Conservation (phyloP, 495 filamentous ascomycete species). For the Penicillium ochrochloron region DNA sequence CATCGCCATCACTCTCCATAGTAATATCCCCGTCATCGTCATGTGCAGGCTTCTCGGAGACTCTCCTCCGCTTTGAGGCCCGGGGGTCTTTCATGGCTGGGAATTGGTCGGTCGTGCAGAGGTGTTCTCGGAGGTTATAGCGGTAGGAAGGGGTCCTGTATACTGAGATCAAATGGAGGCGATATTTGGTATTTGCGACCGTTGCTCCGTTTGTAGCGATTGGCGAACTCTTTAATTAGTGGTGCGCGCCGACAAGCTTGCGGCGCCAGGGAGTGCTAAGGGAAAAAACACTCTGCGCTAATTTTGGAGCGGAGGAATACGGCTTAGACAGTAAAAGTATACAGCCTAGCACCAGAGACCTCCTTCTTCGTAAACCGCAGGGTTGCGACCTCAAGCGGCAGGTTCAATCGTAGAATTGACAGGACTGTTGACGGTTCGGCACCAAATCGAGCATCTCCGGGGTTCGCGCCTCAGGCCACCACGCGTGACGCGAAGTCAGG, state of each 20-base stretch:
- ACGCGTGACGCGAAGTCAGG: constrained; percentile 44
- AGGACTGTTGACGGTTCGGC: constrained; percentile 19
- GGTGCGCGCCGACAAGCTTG: constrained; percentile 11
- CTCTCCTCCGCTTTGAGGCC: constrained; percentile 47
- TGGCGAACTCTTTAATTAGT: neutral
- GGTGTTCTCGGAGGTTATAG: constrained; percentile 4
- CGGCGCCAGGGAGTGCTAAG: constrained; percentile 13
- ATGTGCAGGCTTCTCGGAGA: constrained; percentile 34
- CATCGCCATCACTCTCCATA: constrained; percentile 32
- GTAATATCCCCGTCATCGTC: constrained; percentile 45
- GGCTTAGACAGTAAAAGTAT: no score
- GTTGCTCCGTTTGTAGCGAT: constrained; percentile 7
- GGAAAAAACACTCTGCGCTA: neutral
- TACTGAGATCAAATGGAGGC: neutral
- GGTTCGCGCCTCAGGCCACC: constrained; percentile 41
- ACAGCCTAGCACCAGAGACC: neutral
- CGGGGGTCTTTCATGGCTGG: constrained; percentile 45
- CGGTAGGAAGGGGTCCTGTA: neutral
- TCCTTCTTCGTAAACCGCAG: neutral
- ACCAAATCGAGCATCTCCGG: constrained; percentile 28
- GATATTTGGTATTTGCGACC: constrained; percentile 1
- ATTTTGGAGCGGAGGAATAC: neutral
- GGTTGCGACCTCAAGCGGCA: neutral
- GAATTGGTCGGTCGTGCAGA: neutral
- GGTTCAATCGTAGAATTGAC: constrained; percentile 18